phyloP scores from a whole-genome alignment of 306 rosid species.

The Trifolium repens region DNA sequence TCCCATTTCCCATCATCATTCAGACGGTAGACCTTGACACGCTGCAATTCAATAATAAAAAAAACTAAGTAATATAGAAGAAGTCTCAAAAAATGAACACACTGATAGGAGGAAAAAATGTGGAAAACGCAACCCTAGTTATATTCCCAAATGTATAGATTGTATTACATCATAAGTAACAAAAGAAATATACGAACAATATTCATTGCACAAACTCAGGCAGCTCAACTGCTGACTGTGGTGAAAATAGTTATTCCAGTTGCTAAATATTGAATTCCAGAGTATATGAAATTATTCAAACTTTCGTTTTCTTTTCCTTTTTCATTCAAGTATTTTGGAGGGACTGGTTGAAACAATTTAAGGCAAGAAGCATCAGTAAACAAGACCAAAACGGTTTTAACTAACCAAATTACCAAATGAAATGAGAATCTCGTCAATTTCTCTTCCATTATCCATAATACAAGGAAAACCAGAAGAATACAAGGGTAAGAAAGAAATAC shows the following conservation, averaged over 20 bases:
- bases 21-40: constrained; percentile 91
- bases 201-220: constrained; percentile 35
- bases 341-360: constrained; percentile 17
- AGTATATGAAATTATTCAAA: constrained; percentile 11
- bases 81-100: constrained; percentile 20
- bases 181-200: constrained; percentile 24
- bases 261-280: constrained; percentile 29
- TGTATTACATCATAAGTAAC: constrained; percentile 14
- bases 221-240: constrained; percentile 13
- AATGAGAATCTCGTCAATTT: constrained; percentile 3
- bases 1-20: constrained; percentile 94
- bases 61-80: constrained; percentile 1
- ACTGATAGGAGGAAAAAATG: constrained; percentile 1
- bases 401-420: not conserved
- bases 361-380: constrained; percentile 17
- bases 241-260: not conserved
- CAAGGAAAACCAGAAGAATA: constrained; percentile 13
- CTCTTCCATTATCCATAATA: not conserved
- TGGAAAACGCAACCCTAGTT: not conserved
- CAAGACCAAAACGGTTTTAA: constrained; percentile 17
- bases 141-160: constrained; percentile 27
- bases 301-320: constrained; percentile 2
- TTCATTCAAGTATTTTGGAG: constrained; percentile 1
- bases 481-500: not conserved
- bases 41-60: constrained; percentile 61